Evolutionary conservation across 139 green algal species (phyloP), one percentile per base, ranked within the genome.

Genomic region (Zygnema cylindricum): DNA sequence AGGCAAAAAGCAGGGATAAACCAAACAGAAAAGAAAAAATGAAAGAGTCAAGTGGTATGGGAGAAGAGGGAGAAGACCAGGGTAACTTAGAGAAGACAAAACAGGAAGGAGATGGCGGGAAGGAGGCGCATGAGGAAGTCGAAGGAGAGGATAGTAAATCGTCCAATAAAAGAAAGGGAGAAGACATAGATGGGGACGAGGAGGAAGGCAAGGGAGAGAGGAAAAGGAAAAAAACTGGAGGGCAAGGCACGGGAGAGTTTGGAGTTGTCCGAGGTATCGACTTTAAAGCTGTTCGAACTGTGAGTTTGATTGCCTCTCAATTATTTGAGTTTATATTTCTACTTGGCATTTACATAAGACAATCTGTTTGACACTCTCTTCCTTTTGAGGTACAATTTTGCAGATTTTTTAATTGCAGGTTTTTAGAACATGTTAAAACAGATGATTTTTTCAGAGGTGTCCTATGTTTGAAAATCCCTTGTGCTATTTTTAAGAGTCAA

Each of bases 191-290:
- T 32, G 32, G 81, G 71, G 32, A 92, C 55, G 43, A 33, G 35
- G 82, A 91, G 1, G 43, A 55, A n/a, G 40, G 63, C n/a, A 85
- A 36, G 11, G 49, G 63, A 2, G 55, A 90, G 30, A 83, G 55
- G 55, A 7, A 40, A 0, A 85, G 81, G 73, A 89, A 85, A 55
- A 92, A 77, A 42, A 30, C 55, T 2, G 33, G 40, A 39, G 49
- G 89, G n/a, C 71, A 71, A 2, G 96, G 96, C 49, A 93, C 96
- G 63, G 95, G 94, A 69, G 97, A 99, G 95, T 99, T 97, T 94
- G 97, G 97, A 0, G 97, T 99, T 0, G 97, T 96, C 1, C 91
- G 97, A 0, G 97, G 97, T 32, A 96, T 99, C 25, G 97, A 99
- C 88, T 99, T 99, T 92, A 97, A 98, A 92, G 95, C 95, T 16